A percentile compares a stretch with the other conserved stretches of the same genome.
These are phyloP conservation scores for Lasiodiplodia theobromae DNA, from an alignment of 2,329 filamentous ascomycete genomes.

Conservation along the genomic window DNA sequence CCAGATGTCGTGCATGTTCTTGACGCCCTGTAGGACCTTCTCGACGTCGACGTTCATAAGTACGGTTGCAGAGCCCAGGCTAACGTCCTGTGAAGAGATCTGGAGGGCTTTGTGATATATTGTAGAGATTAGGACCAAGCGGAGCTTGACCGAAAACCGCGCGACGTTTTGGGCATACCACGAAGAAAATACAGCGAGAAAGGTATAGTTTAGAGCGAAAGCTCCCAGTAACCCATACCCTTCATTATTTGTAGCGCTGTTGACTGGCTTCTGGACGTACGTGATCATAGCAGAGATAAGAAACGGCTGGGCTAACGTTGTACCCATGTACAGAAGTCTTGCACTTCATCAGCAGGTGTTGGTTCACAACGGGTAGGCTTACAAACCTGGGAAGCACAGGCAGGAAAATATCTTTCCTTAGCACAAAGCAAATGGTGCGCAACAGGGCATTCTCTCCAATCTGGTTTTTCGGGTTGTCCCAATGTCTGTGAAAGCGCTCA, in stretches of 20 bases:
- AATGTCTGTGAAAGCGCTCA: conserved; percentile 34
- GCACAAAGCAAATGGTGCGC: conserved; percentile 20
- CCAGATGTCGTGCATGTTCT: conserved; percentile 39
- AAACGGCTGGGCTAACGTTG: conserved; percentile 35
- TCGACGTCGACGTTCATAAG: conserved; percentile 44
- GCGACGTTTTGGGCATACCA: conserved; percentile 38
- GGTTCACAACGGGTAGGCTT: neutral
- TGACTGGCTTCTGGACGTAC: conserved; percentile 33
- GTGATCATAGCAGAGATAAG: conserved; percentile 37
- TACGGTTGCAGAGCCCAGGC: conserved; percentile 36
- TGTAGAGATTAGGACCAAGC: conserved; percentile 37
- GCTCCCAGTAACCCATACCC: conserved; percentile 39
- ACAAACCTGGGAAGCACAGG: conserved; percentile 35
- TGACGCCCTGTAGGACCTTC: conserved; percentile 36
- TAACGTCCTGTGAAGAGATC: conserved; percentile 33
- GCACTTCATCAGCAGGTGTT: neutral
- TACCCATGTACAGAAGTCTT: conserved; percentile 12
- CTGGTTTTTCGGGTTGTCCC: conserved; percentile 31
- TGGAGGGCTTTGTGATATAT: conserved; percentile 38
- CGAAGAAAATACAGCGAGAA: conserved; percentile 35
- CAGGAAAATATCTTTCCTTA: conserved; percentile 36
- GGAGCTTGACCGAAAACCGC: conserved; percentile 37
- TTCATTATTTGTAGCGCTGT: conserved; percentile 32
- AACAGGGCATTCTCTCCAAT: neutral
- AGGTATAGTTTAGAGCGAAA: conserved; percentile 37